Conservation (phyloP, 2,329 filamentous ascomycete genomes). For the Pestalotiopsis sp. region DNA sequence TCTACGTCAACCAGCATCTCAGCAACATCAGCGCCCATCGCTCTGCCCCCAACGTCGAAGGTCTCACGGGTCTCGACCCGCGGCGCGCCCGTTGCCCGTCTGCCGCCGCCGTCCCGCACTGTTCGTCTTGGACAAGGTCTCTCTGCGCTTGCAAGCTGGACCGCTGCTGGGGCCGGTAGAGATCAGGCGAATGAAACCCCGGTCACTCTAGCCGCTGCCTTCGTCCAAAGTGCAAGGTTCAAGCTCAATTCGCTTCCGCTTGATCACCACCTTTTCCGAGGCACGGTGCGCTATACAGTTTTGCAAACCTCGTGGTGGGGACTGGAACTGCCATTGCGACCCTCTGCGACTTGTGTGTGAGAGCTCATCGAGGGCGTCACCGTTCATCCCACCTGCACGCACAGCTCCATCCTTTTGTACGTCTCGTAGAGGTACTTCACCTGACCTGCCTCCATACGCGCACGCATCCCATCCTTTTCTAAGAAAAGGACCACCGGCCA, state of each 20-base stretch:
- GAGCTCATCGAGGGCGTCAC: conserved; percentile 31
- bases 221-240: conserved; percentile 40
- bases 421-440: conserved; percentile 19
- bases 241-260: conserved; percentile 36
- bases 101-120: conserved; percentile 12
- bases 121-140: conserved; percentile 11
- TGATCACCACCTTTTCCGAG: conserved; percentile 36
- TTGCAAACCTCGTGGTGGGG: conserved; percentile 40
- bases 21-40: not conserved
- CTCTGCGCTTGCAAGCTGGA: conserved; percentile 26
- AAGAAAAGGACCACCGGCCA: not conserved
- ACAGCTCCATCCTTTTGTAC: conserved; percentile 19
- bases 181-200: conserved; percentile 41
- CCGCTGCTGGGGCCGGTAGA: conserved; percentile 26
- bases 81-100: conserved; percentile 5
- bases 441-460: not conserved
- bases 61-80: conserved; percentile 12
- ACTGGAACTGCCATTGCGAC: conserved; percentile 34
- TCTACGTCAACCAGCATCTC: conserved; percentile 5
- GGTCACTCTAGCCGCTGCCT: conserved; percentile 40
- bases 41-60: not conserved
- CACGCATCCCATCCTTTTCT: not conserved
- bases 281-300: conserved; percentile 41
- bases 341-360: conserved; percentile 27
- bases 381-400: conserved; percentile 31